Evolutionary conservation across 805 yeast species (phyloP).

Genomic region (Starmerella etchellsii): DNA sequence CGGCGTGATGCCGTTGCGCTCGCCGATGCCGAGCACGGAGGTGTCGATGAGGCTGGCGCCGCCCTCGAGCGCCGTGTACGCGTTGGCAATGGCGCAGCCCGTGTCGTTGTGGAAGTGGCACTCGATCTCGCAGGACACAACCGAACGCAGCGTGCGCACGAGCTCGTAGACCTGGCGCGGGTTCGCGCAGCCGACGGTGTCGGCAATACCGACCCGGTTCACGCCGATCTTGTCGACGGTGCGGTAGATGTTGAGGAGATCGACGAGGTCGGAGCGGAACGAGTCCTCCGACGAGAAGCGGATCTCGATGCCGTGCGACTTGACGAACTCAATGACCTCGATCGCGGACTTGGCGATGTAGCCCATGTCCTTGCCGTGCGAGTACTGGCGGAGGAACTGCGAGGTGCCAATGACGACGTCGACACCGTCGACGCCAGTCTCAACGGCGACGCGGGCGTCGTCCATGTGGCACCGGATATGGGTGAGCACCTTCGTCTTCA

Average conservation of each 20-base stretch:
- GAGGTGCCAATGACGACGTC: constrained; percentile 98
- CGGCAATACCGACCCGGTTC: constrained; percentile 98
- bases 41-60: constrained; percentile 94
- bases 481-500: constrained; percentile 88
- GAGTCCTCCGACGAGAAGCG: constrained; percentile 96
- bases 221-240: constrained; percentile 97
- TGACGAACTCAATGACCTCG: constrained; percentile 94
- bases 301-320: constrained; percentile 91
- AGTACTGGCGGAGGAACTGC: constrained; percentile 81
- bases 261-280: constrained; percentile 92
- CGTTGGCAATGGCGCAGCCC: constrained; percentile 97
- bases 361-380: constrained; percentile 98
- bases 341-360: constrained; percentile 91
- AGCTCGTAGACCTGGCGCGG: constrained; percentile 98
- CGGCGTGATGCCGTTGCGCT: constrained; percentile 96
- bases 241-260: constrained; percentile 84
- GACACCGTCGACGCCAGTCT: constrained; percentile 98
- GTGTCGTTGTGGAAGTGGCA: constrained; percentile 99
- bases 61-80: constrained; percentile 94
- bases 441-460: constrained; percentile 93
- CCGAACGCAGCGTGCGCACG: constrained; percentile 82
- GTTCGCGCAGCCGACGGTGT: constrained; percentile 97
- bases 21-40: constrained; percentile 95
- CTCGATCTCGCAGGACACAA: constrained; percentile 93
- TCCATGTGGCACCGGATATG: constrained; percentile 99